These are phyloP conservation scores for Zizania latifolia DNA, from an alignment of 176 grass and related monocot species.

Conservation along the genomic window DNA sequence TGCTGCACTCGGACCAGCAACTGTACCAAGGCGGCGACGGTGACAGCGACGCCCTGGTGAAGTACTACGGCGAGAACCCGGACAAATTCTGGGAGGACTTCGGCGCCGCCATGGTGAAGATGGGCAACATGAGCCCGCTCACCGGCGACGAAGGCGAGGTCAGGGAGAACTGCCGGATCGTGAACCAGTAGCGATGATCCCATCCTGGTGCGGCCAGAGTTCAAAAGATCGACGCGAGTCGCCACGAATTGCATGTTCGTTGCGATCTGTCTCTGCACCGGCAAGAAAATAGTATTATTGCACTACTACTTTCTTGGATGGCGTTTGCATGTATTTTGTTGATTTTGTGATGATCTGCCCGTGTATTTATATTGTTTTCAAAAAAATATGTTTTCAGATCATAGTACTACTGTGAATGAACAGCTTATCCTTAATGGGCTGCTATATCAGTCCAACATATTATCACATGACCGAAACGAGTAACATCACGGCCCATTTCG, in stretches of 20 bases:
- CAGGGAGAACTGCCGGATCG: constrained; percentile 58
- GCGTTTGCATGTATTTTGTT: neutral
- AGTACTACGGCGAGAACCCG: constrained; percentile 46
- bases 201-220: neutral
- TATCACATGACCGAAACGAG: no score
- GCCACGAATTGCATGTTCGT: neutral
- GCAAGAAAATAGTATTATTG: no score
- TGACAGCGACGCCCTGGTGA: constrained; percentile 39
- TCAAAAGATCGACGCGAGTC: neutral
- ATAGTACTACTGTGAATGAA: no score
- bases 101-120: constrained; percentile 46
- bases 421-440: no score
- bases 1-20: constrained; percentile 66
- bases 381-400: neutral
- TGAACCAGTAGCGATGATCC: constrained; percentile 45
- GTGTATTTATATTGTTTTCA: neutral
- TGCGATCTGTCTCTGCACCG: no score
- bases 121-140: constrained; percentile 49
- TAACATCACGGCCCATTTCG: no score
- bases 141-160: constrained; percentile 51
- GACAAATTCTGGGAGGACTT: constrained; percentile 49
- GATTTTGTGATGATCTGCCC: neutral
- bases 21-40: constrained; percentile 44
- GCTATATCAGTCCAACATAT: no score
- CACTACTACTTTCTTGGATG: no score